A percentile compares a stretch with the other conserved stretches of the same genome.
These are phyloP conservation scores for Pichia deserticola DNA, from an alignment of 805 yeast species.

Conservation along the genomic window DNA sequence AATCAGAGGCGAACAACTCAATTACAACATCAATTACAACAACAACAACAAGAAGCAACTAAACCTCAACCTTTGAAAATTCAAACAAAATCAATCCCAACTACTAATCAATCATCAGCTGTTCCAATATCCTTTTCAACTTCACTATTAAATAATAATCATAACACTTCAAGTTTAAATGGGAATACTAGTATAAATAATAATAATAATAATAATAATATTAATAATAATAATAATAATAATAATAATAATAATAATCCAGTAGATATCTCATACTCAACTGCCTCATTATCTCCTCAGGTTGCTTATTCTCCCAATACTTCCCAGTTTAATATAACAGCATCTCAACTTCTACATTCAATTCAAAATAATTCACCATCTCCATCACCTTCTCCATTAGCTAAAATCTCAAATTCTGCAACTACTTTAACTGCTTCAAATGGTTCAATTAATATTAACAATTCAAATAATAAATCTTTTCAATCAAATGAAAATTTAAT, in stretches of 20 bases:
- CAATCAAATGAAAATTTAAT: neutral
- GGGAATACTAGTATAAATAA: neutral
- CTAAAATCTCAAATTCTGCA: conserved; percentile 3
- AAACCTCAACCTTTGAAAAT: neutral
- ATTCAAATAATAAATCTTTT: neutral
- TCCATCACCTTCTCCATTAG: conserved; percentile 7
- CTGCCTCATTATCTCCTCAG: conserved; percentile 16
- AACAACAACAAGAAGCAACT: neutral
- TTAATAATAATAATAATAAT: neutral
- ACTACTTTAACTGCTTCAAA: neutral
- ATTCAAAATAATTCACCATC: conserved; percentile 22
- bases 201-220: neutral
- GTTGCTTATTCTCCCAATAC: conserved; percentile 18
- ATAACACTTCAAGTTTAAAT: neutral
- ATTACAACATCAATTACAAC: neutral
- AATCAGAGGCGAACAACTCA: conserved; percentile 17
- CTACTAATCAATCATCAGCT: neutral
- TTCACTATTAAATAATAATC: neutral
- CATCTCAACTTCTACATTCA: conserved; percentile 29
- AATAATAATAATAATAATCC: conserved; percentile 1
- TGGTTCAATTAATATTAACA: neutral
- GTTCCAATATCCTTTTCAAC: conserved; percentile 2
- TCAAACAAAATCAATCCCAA: neutral
- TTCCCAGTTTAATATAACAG: conserved; percentile 22
- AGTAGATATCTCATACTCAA: conserved; percentile 4